Evolutionary conservation across 2,329 filamentous ascomycete genomes (phyloP), one percentile per base, ranked within the genome.

Genomic region (Fusarium oligoseptatum): DNA sequence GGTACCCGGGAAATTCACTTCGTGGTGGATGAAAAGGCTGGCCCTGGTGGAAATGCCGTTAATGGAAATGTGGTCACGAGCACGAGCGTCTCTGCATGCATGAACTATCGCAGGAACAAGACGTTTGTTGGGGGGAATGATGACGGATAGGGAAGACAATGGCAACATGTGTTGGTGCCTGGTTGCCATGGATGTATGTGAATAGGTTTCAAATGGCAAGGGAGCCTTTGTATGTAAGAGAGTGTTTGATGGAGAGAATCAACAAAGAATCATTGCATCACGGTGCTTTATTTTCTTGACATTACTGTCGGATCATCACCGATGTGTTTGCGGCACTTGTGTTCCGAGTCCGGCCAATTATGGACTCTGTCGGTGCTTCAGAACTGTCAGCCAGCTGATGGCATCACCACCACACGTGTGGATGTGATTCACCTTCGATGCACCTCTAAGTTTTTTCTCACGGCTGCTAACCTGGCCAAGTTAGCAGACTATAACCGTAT

Each of bases 221-320:
- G 22, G 15, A n/a, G 41, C 56, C 65, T 43, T 58, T 67, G 45
- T 50, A 37, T 27, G 36, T 58, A 62, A 52, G 61, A 58, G 14
- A 58, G 14, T 34, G 48, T 48, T 69, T 65, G 20, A 20, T 64
- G 29, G 20, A 69, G 57, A 34, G 29, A 64, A 67, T 45, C 60
- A 71, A 72, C 48, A 66, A 73, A 50, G 43, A 52, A 67, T 36
- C 14, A 57, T 73, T 27, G 56, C 62, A 39, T 58, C 34, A 48
- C 48, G 5, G 29, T 15, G 17, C 39, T 34, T n/a, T 27, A 34
- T n/a, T 24, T 50, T 12, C 32, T 64, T 58, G n/a, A 32, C 17
- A 55, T n/a, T 14, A 55, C 9, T 50, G 17, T 55, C 7, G 27
- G 48, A 14, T 14, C 15, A 29, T n/a, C 24, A 52, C 48, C n/a